Evolutionary conservation across 345 rosid species (phyloP).

Genomic region (Erucastrum elatum): DNA sequence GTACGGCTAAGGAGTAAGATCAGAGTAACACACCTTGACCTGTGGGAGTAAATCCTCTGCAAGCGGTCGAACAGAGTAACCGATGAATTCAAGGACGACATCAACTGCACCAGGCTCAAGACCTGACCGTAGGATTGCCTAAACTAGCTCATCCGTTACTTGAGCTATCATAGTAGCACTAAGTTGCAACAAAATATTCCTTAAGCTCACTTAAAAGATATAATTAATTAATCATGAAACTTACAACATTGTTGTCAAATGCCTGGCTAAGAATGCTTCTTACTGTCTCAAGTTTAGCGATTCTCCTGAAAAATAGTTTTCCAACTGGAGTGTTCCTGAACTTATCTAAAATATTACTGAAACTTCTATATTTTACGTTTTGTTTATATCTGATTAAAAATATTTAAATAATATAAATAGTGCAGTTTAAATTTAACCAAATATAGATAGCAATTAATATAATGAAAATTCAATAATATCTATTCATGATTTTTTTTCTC

Average conservation of each 20-base stretch:
- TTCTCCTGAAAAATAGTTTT: too few relatives aligned
- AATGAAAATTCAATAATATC: too few relatives aligned
- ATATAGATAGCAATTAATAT: too few relatives aligned
- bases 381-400: too few relatives aligned
- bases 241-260: neutral
- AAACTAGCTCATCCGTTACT: slow-evolving; percentile 43
- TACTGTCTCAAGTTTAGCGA: neutral
- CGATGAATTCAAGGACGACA: slow-evolving; percentile 84
- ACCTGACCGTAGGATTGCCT: slow-evolving; percentile 81
- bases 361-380: too few relatives aligned
- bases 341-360: too few relatives aligned
- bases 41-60: slow-evolving; percentile 83
- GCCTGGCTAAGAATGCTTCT: slow-evolving; percentile 78
- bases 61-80: slow-evolving; percentile 88
- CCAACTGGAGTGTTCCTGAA: too few relatives aligned
- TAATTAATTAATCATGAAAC: neutral
- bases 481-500: too few relatives aligned
- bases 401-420: too few relatives aligned
- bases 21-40: slow-evolving; percentile 54
- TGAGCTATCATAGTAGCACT: slow-evolving; percentile 84
- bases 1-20: neutral
- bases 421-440: too few relatives aligned
- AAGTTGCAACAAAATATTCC: slow-evolving; percentile 27
- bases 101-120: slow-evolving; percentile 90
- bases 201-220: neutral